A percentile compares a stretch with the other conserved stretches of the same genome.
Evolutionary conservation across 2,329 filamentous ascomycete species (phyloP).

Genomic region (Aspergillus luchuensis): DNA sequence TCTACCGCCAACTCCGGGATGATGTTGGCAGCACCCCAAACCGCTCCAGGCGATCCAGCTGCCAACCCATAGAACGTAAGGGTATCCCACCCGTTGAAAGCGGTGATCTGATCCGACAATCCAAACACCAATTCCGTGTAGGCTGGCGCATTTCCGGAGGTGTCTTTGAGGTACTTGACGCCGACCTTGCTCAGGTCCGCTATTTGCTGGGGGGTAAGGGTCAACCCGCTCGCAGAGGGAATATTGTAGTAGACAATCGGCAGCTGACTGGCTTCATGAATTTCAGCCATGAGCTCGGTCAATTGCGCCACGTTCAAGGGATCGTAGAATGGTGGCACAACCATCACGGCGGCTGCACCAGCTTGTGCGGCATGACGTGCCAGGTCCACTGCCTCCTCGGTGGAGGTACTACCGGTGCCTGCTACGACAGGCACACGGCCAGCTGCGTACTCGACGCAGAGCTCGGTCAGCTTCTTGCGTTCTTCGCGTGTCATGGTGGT

Average conservation of each 20-base stretch:
- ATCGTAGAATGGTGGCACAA: conserved; percentile 56
- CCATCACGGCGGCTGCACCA: conserved; percentile 51
- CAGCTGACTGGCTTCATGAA: conserved; percentile 44
- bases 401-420: conserved; percentile 48
- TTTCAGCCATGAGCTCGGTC: conserved; percentile 44
- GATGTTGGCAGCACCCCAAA: conserved; percentile 56
- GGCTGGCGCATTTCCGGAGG: conserved; percentile 54
- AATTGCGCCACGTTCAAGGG: conserved; percentile 46
- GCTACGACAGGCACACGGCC: conserved; percentile 31
- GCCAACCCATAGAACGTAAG: conserved; percentile 57
- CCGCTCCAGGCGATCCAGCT: conserved; percentile 52
- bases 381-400: conserved; percentile 45
- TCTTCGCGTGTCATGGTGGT: conserved; percentile 48
- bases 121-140: conserved; percentile 54
- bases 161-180: conserved; percentile 56
- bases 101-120: conserved; percentile 45
- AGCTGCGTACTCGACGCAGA: conserved; percentile 31
- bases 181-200: conserved; percentile 50
- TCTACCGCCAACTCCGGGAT: conserved; percentile 53
- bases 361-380: conserved; percentile 42
- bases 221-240: conserved; percentile 50
- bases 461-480: conserved; percentile 48
- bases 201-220: conserved; percentile 46
- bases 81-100: conserved; percentile 58
- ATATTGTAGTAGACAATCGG: conserved; percentile 58